phyloP scores from a whole-genome alignment of 2,329 filamentous ascomycete genomes.

The Colletotrichum horii region DNA sequence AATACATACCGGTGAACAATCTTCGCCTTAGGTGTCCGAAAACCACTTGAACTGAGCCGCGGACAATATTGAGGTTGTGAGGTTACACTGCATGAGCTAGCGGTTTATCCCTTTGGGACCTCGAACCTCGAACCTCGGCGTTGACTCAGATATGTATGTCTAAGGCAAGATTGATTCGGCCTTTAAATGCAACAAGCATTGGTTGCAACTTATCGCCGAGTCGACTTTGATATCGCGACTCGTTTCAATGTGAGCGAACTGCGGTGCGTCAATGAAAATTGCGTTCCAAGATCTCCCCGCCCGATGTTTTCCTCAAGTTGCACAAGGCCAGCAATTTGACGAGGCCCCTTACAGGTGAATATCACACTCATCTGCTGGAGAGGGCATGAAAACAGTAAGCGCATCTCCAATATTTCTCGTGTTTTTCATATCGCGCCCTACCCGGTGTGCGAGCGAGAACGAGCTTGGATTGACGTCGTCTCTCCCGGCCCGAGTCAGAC shows the following conservation, averaged over 20 bases:
- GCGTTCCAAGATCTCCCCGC: not conserved
- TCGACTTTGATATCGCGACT: not conserved
- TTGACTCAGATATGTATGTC: not conserved
- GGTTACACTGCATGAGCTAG: not conserved
- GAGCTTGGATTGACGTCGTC: not conserved
- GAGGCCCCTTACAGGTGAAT: rapidly evolving
- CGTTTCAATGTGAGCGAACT: rapidly evolving
- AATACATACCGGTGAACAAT: too few relatives aligned
- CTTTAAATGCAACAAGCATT: not conserved
- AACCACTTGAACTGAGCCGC: not conserved
- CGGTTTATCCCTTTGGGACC: not conserved
- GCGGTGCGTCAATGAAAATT: not conserved
- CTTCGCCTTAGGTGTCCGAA: too few relatives aligned
- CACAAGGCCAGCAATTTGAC: not conserved
- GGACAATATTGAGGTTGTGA: not conserved
- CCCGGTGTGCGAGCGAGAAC: not conserved
- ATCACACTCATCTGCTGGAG: not conserved
- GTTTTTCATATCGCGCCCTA: not conserved
- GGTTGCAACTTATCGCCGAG: not conserved
- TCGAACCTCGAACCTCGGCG: not conserved
- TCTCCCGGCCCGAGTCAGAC: not conserved
- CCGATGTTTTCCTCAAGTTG: not conserved
- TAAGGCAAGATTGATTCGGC: not conserved
- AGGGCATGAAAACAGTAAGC: not conserved
- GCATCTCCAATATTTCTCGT: not conserved